Evolutionary conservation across 2,329 filamentous ascomycete species (phyloP), one percentile per base, ranked within the genome.

Genomic region (Penicillium sp.): DNA sequence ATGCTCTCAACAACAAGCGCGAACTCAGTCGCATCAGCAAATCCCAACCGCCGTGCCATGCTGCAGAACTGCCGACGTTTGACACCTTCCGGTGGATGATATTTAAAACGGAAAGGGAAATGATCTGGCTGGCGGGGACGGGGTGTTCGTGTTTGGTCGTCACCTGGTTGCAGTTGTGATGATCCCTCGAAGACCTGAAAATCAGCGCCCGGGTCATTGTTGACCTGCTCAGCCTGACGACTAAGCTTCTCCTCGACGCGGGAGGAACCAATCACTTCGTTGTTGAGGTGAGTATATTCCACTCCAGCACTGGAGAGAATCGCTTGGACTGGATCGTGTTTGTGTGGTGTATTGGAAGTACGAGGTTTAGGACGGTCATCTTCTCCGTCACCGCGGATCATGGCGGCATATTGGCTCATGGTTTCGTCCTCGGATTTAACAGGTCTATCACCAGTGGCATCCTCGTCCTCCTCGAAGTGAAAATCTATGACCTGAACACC

Each of bases 211-310:
- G 68, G 59, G 10, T 70, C 65, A 24, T 72, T 67, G 19, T 66
- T 66, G 9, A 71, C 70, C 37, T 75, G 73, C 68, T 89, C 86
- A 5, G 93, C 95, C 43, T 85, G 86, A 21, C 87, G 87, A 46
- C 90, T 93, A 5, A 99, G 84, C 56, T 88, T 85, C 61, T 90
- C 89, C 75, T 99, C 95, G n/a, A 97, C 84, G 64, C 89, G 91
- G n/a, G 90, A 95, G 1, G 91, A 89, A 11, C 95, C 95, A 55
- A 99, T 86, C 14, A 99, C 93, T 74, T 99, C 93, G 1, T 90
- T 91, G 71, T 99, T 99, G 66, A 98, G 90, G 70, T 99, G 95
- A 0, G 92, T 96, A 72, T 99, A 99, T 68, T 95, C 88, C 0
- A 99, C 93, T 2, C 95, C 95, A 0, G 90, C 92, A 8, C 88